Conservation (phyloP, 2,329 filamentous ascomycete species). For the Fusarium mexicanum region DNA sequence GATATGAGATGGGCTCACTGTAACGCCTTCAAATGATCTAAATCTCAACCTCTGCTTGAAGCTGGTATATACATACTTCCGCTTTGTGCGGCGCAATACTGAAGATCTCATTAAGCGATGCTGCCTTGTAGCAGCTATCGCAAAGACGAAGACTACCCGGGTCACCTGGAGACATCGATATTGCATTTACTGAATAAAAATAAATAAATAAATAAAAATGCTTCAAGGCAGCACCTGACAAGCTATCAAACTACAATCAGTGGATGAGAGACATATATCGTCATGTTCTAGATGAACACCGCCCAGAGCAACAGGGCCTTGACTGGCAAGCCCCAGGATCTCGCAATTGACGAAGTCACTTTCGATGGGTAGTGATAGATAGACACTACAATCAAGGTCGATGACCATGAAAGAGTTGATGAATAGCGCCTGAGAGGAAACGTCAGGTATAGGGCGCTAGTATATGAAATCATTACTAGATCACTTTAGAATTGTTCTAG, state of each 20-base stretch:
- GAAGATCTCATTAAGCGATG: not conserved
- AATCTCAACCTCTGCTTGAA: too few species aligned
- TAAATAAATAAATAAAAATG: not conserved
- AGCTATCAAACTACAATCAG: not conserved
- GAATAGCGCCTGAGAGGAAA: too few species aligned
- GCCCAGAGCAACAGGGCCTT: not conserved
- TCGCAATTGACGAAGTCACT: not conserved
- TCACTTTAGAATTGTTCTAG: constrained; percentile 8
- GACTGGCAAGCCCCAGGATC: not conserved
- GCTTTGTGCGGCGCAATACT: too few species aligned
- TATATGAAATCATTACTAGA: not conserved
- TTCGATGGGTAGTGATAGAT: not conserved
- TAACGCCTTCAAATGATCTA: not conserved
- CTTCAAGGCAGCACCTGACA: not conserved
- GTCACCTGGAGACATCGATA: not conserved
- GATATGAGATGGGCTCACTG: not conserved
- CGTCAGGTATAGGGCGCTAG: too few species aligned
- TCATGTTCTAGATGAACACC: not conserved
- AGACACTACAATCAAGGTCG: not conserved
- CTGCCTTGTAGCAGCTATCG: not conserved
- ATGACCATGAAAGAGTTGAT: not conserved
- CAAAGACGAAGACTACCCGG: not conserved
- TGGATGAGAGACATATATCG: not conserved
- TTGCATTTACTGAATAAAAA: not conserved
- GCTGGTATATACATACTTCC: too few species aligned